Base-by-base conservation (phyloP, 169 alveolate species). In the Eimeria mitis region DNA sequence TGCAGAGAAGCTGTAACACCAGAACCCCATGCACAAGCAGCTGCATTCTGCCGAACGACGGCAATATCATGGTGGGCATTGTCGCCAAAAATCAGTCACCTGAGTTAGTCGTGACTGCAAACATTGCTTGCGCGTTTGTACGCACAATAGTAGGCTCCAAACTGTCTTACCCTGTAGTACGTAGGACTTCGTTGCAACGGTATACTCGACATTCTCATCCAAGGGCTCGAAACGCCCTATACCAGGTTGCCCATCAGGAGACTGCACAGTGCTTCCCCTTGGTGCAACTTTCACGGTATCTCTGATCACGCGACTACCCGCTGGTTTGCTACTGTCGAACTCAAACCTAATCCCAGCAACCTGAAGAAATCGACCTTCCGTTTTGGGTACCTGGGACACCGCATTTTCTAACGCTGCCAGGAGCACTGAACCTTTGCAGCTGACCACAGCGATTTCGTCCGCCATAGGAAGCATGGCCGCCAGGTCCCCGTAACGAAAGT, bases 301-400 rank as follows among this genome's bases (percentile, higher is more conserved):
- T 25, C 96, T 95, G n/a, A 97, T 83, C 56, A 97, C 88, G 61
- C 98, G 95, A 42, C 65, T 81, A 49, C 97, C 97, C n/a, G 97
- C 84, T 40, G 98, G 97, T 47, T 81, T 87, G 70, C 96, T 95
- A 47, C 95, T 96, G 94, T 78, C 94, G 84, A 71, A 94, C 42
- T 70, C 91, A 52, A 96, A 96, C 19, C 96, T 91, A 40, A 97
- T 90, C 23, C 99, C 99, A 11, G 98, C 96, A 31, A 98, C 97
- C 13, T 97, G 97, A 14, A 98, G 98, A 95, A 98, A 98, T 44
- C 99, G 96, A 2, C 99, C 99, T 65, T 98, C 99, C 65, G 95
- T 96, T 83, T 92, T 97, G 6, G 99, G 99, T 95, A 96, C 97
- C 81, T 96, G 96, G 28, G 98, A 92, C n/a, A 98, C 99, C 52